Conservation (phyloP, 805 yeast genomes). For the Barnettozyma vustinii region DNA sequence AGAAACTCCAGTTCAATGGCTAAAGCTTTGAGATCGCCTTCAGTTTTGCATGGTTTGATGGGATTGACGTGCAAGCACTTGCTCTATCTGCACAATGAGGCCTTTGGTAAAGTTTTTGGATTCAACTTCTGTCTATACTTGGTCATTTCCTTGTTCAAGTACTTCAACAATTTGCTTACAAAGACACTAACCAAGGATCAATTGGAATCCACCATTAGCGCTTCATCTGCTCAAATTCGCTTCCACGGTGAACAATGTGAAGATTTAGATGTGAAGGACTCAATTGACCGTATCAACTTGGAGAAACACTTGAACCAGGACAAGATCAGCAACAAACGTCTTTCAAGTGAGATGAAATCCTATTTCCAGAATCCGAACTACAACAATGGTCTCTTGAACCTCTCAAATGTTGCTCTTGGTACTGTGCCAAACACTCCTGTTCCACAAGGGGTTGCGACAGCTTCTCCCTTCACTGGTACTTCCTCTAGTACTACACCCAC, state of each 20-base stretch:
- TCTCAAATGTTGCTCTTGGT: background rate
- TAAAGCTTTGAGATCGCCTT: slow-evolving; percentile 8
- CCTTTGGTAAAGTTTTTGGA: slow-evolving; percentile 14
- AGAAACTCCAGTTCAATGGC: slow-evolving; percentile 5
- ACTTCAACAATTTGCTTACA: slow-evolving; percentile 9
- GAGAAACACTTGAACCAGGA: slow-evolving; percentile 1
- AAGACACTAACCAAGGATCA: slow-evolving; percentile 9
- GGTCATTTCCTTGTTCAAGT: slow-evolving; percentile 13
- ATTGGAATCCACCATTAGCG: slow-evolving; percentile 2
- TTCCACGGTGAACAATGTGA: background rate
- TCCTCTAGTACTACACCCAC: background rate
- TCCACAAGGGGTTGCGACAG: background rate
- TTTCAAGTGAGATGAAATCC: background rate
- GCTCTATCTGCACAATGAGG: slow-evolving; percentile 10
- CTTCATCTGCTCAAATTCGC: background rate
- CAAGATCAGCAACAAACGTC: background rate
- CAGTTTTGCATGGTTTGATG: slow-evolving; percentile 13
- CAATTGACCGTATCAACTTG: background rate
- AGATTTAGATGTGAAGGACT: background rate
- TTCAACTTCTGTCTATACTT: slow-evolving; percentile 11
- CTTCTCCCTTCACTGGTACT: background rate
- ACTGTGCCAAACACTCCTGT: background rate
- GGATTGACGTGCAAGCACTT: slow-evolving; percentile 12
- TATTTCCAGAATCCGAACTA: slow-evolving; percentile 4
- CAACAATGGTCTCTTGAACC: background rate